Base-by-base conservation (phyloP, 2,329 filamentous ascomycete species). In the Botrytis squamosa region DNA sequence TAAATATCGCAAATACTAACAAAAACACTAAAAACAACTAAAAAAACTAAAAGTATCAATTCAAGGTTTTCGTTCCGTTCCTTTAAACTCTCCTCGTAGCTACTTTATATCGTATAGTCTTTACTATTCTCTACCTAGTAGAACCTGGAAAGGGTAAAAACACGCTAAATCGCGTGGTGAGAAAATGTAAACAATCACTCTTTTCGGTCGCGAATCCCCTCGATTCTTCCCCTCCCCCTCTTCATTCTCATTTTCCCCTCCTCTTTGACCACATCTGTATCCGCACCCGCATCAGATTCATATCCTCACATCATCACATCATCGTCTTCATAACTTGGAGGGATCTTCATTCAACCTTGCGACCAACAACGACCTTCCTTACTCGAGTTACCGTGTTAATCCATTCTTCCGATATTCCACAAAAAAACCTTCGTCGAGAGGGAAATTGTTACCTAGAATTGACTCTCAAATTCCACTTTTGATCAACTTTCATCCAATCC, bases 111-210 rank as follows among this genome's bases (percentile, higher is more conserved):
- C 29, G 29, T 29, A 29, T 29, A 40, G 12, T 42, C 40, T 49
- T 4, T 25, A 25, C 49, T 8, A 29, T 65, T 65, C 16, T 14
- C n/a, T 55, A 8, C 25, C 33, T 55, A 67, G 25, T 40, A 33
- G 33, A 33, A 33, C 33, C 33, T 33, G 33, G 9, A 14, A n/a
- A 38, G 20, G 2, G 8, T 40, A 63, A 46, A 71, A 57, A 65
- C 70, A 63, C 60, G 70, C 44, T 65, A 71, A 65, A 42, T 57
- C 70, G 36, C 70, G 60, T 8, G 40, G 12, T 9, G 0, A 22
- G 33, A 46, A 49, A 72, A 68, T 60, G 70, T 72, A 68, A 72
- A 72, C 63, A 72, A 72, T 18, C 36, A 38, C 49, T 29, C 29
- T 60, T 67, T 33, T 44, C 22, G 33, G 29, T 46, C 62, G 62